phyloP scores from a whole-genome alignment of 768 basidiomycete genomes.

The Sistotremastrum niveocremeum region DNA sequence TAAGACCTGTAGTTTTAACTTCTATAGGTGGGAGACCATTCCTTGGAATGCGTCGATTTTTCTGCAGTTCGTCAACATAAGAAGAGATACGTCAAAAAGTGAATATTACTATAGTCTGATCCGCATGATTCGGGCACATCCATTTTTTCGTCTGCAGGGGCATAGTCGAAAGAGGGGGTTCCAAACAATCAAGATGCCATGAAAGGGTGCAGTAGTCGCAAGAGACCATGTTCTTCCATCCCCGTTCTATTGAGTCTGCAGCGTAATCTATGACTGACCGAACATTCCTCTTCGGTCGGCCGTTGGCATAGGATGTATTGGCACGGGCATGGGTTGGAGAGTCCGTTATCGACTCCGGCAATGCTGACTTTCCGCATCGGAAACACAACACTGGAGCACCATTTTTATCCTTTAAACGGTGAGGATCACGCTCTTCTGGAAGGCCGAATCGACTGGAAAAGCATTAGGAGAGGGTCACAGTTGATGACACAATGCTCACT shows the following conservation, averaged over 20 bases:
- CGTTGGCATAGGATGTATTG: slow-evolving; percentile 38
- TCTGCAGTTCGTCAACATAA: slow-evolving; percentile 28
- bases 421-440: slow-evolving; percentile 82
- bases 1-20: slow-evolving; percentile 55
- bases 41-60: slow-evolving; percentile 70
- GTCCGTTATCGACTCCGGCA: slow-evolving; percentile 14
- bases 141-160: slow-evolving; percentile 85
- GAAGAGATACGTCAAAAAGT: slow-evolving; percentile 2
- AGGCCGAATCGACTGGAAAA: slow-evolving; percentile 64
- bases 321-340: slow-evolving; percentile 35
- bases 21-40: slow-evolving; percentile 55
- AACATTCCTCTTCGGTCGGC: slow-evolving; percentile 14
- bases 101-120: slow-evolving; percentile 52
- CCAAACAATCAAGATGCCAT: slow-evolving; percentile 95
- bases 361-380: slow-evolving; percentile 71
- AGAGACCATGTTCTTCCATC: slow-evolving; percentile 68
- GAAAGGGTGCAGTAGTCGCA: slow-evolving; percentile 92
- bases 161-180: slow-evolving; percentile 77
- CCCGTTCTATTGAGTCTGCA: slow-evolving; percentile 26
- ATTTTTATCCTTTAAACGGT: slow-evolving; percentile 75
- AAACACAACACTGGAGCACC: slow-evolving; percentile 81
- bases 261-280: slow-evolving; percentile 29
- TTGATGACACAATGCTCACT: slow-evolving; percentile 38
- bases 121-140: slow-evolving; percentile 99
- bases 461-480: slow-evolving; percentile 3